phyloP scores from a whole-genome alignment of 2,329 filamentous ascomycete species.

The Penicillium capsulatum region DNA sequence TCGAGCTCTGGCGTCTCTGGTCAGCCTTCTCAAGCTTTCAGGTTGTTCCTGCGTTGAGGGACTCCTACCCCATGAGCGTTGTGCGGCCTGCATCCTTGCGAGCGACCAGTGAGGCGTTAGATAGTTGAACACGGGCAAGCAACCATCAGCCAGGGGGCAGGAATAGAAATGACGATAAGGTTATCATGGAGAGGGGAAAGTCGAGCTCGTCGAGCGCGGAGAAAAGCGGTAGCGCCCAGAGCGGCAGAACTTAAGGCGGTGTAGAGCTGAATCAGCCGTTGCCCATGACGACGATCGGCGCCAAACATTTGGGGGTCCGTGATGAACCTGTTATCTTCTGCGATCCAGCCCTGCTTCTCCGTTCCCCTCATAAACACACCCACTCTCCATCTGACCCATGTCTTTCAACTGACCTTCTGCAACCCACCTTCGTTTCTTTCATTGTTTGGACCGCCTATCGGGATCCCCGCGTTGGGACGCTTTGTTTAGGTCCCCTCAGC shows the following conservation, averaged over 20 bases:
- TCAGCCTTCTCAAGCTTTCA: neutral
- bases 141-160: slow-evolving; percentile 6
- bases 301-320: slow-evolving; percentile 26
- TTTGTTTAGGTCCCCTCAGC: slow-evolving; percentile 18
- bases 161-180: neutral
- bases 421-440: slow-evolving; percentile 19
- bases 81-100: slow-evolving; percentile 51
- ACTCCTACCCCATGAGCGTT: slow-evolving; percentile 57
- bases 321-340: slow-evolving; percentile 23
- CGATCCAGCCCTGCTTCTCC: slow-evolving; percentile 16
- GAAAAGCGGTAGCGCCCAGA: slow-evolving; percentile 26
- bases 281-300: slow-evolving; percentile 30
- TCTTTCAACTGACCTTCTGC: slow-evolving; percentile 14
- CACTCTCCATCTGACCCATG: slow-evolving; percentile 12
- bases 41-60: slow-evolving; percentile 1
- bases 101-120: slow-evolving; percentile 1
- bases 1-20: slow-evolving; percentile 66
- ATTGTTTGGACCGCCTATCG: slow-evolving; percentile 16
- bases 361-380: slow-evolving; percentile 23
- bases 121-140: neutral
- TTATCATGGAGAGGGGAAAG: slow-evolving; percentile 7
- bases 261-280: slow-evolving; percentile 34
- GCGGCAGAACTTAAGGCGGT: slow-evolving; percentile 30
- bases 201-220: slow-evolving; percentile 8
- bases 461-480: slow-evolving; percentile 14